These are phyloP conservation scores for Achaetomium macrosporum DNA, from an alignment of 2,329 filamentous ascomycete genomes.

Conservation along the genomic window DNA sequence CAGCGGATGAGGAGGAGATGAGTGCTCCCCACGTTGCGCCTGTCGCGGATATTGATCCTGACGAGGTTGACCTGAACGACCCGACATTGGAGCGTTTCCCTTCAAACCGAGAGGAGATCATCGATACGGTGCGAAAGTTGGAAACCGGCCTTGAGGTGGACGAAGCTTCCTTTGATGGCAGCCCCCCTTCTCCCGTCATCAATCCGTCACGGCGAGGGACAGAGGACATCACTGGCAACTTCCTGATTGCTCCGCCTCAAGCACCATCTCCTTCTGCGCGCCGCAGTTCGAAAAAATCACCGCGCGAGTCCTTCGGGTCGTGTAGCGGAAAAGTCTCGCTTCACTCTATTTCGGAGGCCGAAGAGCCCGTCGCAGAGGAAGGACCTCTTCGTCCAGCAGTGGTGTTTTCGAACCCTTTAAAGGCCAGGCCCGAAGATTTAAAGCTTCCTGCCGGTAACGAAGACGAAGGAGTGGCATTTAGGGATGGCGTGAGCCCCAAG, in stretches of 20 bases:
- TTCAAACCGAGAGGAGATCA: slow-evolving; percentile 38
- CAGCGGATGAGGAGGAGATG: slow-evolving; percentile 28
- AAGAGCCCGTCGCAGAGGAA: slow-evolving; percentile 17
- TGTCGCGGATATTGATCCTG: slow-evolving; percentile 19
- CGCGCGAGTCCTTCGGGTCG: slow-evolving; percentile 25
- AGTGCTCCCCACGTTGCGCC: neutral
- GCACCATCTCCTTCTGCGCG: slow-evolving; percentile 25
- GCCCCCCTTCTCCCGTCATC: slow-evolving; percentile 33
- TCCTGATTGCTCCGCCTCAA: slow-evolving; percentile 27
- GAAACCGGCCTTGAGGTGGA: slow-evolving; percentile 40
- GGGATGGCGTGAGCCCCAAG: slow-evolving; percentile 20
- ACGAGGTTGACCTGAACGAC: slow-evolving; percentile 38
- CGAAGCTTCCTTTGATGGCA: slow-evolving; percentile 32
- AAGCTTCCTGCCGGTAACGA: slow-evolving; percentile 32
- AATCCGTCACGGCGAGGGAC: slow-evolving; percentile 31
- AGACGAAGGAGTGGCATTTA: slow-evolving; percentile 36
- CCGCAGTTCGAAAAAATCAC: slow-evolving; percentile 25
- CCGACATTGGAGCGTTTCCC: slow-evolving; percentile 46
- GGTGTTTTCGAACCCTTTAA: slow-evolving; percentile 28
- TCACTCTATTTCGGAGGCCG: slow-evolving; percentile 41
- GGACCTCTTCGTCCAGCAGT: slow-evolving; percentile 15
- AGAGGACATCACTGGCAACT: slow-evolving; percentile 35
- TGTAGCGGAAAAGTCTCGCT: slow-evolving; percentile 35
- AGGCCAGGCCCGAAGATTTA: slow-evolving; percentile 20
- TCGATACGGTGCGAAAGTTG: slow-evolving; percentile 42